phyloP scores from a whole-genome alignment of 2,329 filamentous ascomycete genomes.

The Cladosporium sp. region DNA sequence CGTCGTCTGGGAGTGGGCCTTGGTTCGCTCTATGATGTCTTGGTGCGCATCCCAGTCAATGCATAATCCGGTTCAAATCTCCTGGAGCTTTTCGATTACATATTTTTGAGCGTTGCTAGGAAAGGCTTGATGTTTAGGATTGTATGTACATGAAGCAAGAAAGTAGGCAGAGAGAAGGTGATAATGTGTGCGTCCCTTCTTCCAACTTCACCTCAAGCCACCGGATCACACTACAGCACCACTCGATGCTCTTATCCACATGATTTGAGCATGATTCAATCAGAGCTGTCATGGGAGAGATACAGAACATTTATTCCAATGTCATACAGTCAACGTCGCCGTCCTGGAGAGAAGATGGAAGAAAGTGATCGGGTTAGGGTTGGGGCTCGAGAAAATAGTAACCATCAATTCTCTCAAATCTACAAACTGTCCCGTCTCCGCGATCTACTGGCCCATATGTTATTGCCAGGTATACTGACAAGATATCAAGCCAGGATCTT shows the following conservation, averaged over 20 bases:
- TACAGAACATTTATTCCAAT: not conserved
- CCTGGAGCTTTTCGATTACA: not conserved
- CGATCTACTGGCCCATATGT: not conserved
- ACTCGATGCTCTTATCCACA: not conserved
- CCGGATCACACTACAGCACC: not conserved
- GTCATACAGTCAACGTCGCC: not conserved
- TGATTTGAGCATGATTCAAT: not conserved
- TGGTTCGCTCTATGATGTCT: not conserved
- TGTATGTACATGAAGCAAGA: not conserved
- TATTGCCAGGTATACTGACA: not conserved
- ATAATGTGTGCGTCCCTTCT: not conserved
- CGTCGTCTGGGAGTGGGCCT: not conserved
- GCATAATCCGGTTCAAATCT: not conserved
- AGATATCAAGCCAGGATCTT: not conserved
- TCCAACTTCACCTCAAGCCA: not conserved
- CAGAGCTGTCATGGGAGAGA: not conserved
- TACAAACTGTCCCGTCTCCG: not conserved
- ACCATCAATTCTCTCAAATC: no score
- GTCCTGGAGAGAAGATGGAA: not conserved
- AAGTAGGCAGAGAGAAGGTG: not conserved
- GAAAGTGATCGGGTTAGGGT: not conserved
- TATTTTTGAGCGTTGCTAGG: not conserved
- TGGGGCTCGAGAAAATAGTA: no score
- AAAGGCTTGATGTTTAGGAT: not conserved
- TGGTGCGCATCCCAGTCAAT: not conserved